Evolutionary conservation across 148 eudicot genomes (phyloP).

Genomic region (Agrostemma githago): DNA sequence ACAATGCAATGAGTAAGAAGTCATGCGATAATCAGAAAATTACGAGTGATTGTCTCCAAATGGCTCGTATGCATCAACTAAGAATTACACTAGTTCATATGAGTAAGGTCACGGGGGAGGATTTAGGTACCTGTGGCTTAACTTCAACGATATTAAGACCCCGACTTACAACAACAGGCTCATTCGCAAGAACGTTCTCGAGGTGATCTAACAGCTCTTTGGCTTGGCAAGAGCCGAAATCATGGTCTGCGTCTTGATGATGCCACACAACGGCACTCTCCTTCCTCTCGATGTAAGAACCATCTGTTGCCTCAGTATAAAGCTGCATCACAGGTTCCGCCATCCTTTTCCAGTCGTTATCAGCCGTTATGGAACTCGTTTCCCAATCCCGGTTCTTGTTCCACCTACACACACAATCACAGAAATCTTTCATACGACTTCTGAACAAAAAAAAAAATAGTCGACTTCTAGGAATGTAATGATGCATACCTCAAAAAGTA

Average conservation of each 20-base stretch:
- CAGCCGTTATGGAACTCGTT: constrained; percentile 26
- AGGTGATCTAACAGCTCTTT: constrained; percentile 66
- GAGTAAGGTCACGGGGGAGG: neutral
- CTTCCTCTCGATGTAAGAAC: constrained; percentile 55
- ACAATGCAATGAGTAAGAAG: too few species aligned
- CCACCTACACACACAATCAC: constrained; percentile 45
- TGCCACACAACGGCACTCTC: constrained; percentile 84
- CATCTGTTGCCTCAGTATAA: constrained; percentile 68
- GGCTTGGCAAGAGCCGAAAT: constrained; percentile 66
- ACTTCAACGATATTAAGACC: constrained; percentile 77
- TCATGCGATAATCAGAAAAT: too few species aligned
- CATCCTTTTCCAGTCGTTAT: constrained; percentile 54
- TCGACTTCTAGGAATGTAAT: too few species aligned
- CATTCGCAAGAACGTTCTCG: constrained; percentile 65
- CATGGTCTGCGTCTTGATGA: constrained; percentile 57
- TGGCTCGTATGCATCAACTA: neutral
- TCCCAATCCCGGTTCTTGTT: constrained; percentile 50
- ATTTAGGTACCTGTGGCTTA: constrained; percentile 48
- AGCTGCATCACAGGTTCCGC: constrained; percentile 61
- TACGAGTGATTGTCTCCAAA: too few species aligned
- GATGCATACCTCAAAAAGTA: constrained; percentile 51
- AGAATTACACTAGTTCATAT: neutral
- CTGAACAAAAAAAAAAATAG: neutral
- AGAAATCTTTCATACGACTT: neutral
- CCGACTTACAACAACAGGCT: constrained; percentile 59